Evolutionary conservation across 495 filamentous ascomycete species (phyloP), one percentile per base, ranked within the genome.

Genomic region (Copromyces sp.): DNA sequence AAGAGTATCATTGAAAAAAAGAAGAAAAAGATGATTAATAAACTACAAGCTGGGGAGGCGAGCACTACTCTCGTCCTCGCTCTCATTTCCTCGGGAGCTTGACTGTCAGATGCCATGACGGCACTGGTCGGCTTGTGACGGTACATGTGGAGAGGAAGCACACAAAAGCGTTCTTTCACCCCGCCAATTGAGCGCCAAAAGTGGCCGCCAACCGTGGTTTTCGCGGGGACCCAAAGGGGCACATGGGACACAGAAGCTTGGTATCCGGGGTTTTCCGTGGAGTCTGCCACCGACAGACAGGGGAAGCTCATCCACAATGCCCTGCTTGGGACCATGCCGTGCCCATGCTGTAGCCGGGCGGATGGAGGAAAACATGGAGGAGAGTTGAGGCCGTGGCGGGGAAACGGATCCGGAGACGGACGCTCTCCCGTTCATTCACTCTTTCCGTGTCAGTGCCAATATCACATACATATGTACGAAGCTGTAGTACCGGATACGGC

Each of bases 81-180:
- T 61, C 20, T 59, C 24, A 16, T 16, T 61, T 61, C 47, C 47
- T 59, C 47, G 47, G 47, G 47, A 59, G 24, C 47, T 59, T 61
- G 24, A 24, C 24, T 24, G 53, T 61, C 24, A 61, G 53, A 65
- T 32, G 29, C 29, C 53, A 65, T 75, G 72, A 71, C 76, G 77
- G 77, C 69, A 78, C 71, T 53, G 35, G 69, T 81, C 80, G 81
- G 81, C 81, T 82, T 81, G 76, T 79, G 76, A 80, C 81, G 81
- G 78, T 61, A 44, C 29, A 39, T 37, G 59, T 69, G 74, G 45
- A 72, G 71, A 77, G 70, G 69, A 61, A 32, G 20, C 11, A 37
- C 3, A 40, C 53, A 11, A 24, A 39, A 41, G 71, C 69, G 35
- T 14, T n/a, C 32, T 47, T 38, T 16, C 47, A 69, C 39, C 69